A percentile compares a stretch with the other conserved stretches of the same genome.
Evolutionary conservation across 192 early-diverging fungal genomes (phyloP).

Genomic region (Jimgerdemannia lactiflua): DNA sequence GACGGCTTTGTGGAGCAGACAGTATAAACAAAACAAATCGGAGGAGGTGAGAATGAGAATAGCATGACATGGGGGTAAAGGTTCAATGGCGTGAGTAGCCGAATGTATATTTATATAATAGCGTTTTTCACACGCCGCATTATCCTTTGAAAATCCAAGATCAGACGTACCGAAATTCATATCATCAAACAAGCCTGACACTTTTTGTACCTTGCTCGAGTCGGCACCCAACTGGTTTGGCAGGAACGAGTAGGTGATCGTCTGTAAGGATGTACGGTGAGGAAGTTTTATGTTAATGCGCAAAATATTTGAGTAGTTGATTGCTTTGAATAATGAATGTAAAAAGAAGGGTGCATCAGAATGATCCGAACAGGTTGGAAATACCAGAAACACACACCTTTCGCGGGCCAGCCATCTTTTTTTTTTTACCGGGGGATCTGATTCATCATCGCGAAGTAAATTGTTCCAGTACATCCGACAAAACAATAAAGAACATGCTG

Average conservation of each 20-base stretch:
- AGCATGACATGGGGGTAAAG: too few species aligned
- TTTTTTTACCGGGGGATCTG: background rate
- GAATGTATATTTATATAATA: too few species aligned
- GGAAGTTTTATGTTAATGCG: too few species aligned
- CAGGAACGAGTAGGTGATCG: constrained; percentile 7
- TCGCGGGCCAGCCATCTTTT: background rate
- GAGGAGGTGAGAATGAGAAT: too few species aligned
- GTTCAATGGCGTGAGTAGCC: too few species aligned
- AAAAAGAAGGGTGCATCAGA: too few species aligned
- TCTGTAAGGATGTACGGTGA: constrained; percentile 6
- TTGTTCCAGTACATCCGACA: background rate
- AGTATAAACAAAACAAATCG: background rate
- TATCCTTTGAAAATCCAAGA: background rate
- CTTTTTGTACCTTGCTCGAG: constrained; percentile 33
- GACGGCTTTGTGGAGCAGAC: constrained; percentile 12
- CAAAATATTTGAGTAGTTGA: too few species aligned
- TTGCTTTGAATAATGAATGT: too few species aligned
- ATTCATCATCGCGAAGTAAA: background rate
- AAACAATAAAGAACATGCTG: background rate
- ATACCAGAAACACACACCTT: background rate
- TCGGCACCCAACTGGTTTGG: constrained; percentile 38
- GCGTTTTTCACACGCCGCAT: too few species aligned
- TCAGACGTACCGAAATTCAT: constrained; percentile 52
- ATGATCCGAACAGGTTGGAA: too few species aligned
- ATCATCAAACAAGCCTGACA: constrained; percentile 56